A percentile compares a stretch with the other conserved stretches of the same genome.
Conservation (phyloP, 2,329 filamentous ascomycete genomes). For the Thermomyces lanuginosus region DNA sequence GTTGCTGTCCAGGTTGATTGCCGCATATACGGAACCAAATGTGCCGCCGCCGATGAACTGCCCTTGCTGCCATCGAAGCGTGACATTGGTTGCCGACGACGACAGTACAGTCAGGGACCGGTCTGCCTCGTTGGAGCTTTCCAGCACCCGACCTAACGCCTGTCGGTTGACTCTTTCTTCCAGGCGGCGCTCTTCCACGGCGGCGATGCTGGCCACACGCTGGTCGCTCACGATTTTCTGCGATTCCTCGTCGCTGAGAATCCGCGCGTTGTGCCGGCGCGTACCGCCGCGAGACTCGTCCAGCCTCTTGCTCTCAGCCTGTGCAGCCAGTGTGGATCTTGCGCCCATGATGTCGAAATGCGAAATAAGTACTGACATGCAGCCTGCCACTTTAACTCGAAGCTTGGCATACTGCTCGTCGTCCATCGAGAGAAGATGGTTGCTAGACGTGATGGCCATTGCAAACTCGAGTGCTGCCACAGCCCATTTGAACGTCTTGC, state of each 20-base stretch:
- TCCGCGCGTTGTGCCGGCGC: constrained; percentile 56
- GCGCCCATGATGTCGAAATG: constrained; percentile 99
- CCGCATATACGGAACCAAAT: constrained; percentile 93
- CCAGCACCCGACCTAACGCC: constrained; percentile 74
- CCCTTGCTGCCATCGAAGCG: constrained; percentile 95
- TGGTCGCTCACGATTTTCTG: constrained; percentile 56
- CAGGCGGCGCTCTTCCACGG: constrained; percentile 62
- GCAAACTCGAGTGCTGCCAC: constrained; percentile 90
- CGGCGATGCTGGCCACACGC: constrained; percentile 54
- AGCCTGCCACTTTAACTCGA: constrained; percentile 78
- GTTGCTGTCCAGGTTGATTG: constrained; percentile 90
- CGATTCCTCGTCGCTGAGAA: constrained; percentile 73
- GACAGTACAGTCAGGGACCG: constrained; percentile 86
- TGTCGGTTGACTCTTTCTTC: constrained; percentile 73
- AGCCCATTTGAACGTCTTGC: constrained; percentile 94
- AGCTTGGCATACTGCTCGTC: constrained; percentile 74
- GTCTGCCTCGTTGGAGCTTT: constrained; percentile 90
- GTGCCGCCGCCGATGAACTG: constrained; percentile 93
- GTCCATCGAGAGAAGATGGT: constrained; percentile 79
- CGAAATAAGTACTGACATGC: constrained; percentile 92
- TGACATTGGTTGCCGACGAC: constrained; percentile 86
- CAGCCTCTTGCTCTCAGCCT: constrained; percentile 77
- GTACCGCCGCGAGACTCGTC: constrained; percentile 65
- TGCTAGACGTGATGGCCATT: constrained; percentile 90
- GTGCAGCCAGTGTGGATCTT: constrained; percentile 77